Percentiles rank a stretch among this genome's conserved stretches.
Conservation (phyloP, 495 filamentous ascomycete species). For the Stereocaulon alpinum region DNA sequence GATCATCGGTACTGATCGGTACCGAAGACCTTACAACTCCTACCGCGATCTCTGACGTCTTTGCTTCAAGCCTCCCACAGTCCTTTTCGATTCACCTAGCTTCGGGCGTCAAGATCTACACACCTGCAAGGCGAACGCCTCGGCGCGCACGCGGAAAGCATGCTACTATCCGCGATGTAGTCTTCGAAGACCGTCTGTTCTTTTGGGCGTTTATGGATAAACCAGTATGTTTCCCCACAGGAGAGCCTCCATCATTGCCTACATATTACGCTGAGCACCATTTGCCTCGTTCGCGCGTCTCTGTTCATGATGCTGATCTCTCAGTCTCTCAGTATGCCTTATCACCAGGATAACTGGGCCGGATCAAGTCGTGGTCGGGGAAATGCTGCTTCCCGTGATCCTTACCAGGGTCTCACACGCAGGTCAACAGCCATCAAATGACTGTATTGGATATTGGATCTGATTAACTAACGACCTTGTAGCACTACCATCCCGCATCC, state of each 20-base stretch:
- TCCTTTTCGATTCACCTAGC: neutral
- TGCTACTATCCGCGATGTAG: neutral
- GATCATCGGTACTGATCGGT: too few relatives aligned
- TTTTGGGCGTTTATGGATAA: neutral
- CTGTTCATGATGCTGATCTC: slow-evolving; percentile 6
- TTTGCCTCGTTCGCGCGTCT: slow-evolving; percentile 6
- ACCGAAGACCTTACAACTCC: neutral
- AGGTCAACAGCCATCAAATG: slow-evolving; percentile 7
- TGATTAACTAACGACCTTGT: neutral
- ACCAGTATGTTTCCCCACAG: slow-evolving; percentile 5
- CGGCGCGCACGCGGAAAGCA: neutral
- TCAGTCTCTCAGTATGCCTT: slow-evolving; percentile 14
- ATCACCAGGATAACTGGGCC: slow-evolving; percentile 11
- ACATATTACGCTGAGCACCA: neutral
- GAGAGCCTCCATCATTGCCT: slow-evolving; percentile 2
- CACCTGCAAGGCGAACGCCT: slow-evolving; percentile 1
- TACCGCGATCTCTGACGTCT: slow-evolving; percentile 6
- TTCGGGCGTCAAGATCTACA: slow-evolving; percentile 24
- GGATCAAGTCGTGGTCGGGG: slow-evolving; percentile 4
- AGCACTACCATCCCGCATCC: slow-evolving; percentile 8
- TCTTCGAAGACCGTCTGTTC: neutral
- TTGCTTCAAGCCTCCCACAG: neutral
- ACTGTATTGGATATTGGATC: neutral
- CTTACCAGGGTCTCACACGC: slow-evolving; percentile 3
- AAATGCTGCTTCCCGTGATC: neutral